Conservation (phyloP, 768 basidiomycete genomes). For the Termitomyces sp. region DNA sequence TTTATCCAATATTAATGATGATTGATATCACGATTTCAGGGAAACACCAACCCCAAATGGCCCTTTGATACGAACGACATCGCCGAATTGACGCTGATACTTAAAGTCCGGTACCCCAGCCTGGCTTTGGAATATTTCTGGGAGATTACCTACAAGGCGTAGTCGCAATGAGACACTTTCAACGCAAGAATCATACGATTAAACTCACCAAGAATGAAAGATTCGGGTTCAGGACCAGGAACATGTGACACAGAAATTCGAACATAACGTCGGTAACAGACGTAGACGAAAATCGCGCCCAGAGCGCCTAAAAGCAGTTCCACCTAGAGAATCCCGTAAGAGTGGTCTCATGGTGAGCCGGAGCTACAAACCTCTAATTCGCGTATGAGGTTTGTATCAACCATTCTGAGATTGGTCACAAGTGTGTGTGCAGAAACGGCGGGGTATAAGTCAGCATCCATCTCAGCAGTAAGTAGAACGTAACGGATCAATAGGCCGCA, state of each 20-base stretch:
- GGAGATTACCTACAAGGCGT: conserved; percentile 35
- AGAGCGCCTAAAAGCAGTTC: conserved; percentile 7
- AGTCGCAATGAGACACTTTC: background rate
- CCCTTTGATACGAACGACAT: conserved; percentile 45
- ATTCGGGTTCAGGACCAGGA: conserved; percentile 43
- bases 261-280: conserved; percentile 27
- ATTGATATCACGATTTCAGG: background rate
- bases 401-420: background rate
- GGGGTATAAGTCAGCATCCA: background rate
- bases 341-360: background rate
- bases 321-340: background rate
- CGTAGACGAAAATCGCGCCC: conserved; percentile 17
- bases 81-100: conserved; percentile 43
- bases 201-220: conserved; percentile 39
- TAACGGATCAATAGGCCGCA: background rate
- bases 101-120: conserved; percentile 48
- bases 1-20: conserved; percentile 14
- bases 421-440: background rate
- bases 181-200: background rate
- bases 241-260: conserved; percentile 39
- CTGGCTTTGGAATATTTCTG: conserved; percentile 45
- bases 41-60: conserved; percentile 34
- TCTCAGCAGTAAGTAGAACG: background rate
- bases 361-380: background rate
- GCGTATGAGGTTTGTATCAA: background rate